These are phyloP conservation scores for Penicillium silybi DNA, from an alignment of 495 filamentous ascomycete genomes.

Conservation along the genomic window DNA sequence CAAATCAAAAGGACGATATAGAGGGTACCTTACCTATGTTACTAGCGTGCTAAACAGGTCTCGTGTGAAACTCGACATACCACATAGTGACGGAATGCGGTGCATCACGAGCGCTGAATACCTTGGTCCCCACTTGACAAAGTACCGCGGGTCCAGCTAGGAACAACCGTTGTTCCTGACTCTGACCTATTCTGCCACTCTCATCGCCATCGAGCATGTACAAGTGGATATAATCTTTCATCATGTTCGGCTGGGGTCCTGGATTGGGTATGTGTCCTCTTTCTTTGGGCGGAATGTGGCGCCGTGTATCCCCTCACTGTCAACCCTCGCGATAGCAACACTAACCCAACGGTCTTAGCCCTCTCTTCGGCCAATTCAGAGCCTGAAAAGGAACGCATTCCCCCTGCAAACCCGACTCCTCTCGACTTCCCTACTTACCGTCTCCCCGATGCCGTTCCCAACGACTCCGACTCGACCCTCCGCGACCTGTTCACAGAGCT, in stretches of 20 bases:
- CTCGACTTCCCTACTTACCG: conserved; percentile 48
- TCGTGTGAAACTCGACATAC: neutral
- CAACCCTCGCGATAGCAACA: neutral
- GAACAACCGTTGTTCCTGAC: neutral
- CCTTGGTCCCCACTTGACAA: neutral
- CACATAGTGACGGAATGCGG: neutral
- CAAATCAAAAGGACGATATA: no score
- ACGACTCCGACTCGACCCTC: conserved; percentile 27
- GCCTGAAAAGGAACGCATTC: conserved; percentile 41
- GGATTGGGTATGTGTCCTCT: conserved; percentile 29
- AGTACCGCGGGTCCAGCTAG: neutral
- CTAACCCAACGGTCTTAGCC: conserved; percentile 14
- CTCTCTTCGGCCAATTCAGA: conserved; percentile 33
- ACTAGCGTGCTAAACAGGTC: neutral
- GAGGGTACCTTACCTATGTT: no score
- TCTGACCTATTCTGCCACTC: conserved; percentile 1
- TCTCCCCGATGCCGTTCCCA: conserved; percentile 22
- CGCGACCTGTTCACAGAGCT: conserved; percentile 40
- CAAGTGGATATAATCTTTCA: neutral
- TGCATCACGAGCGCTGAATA: neutral
- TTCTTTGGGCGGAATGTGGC: conserved; percentile 7
- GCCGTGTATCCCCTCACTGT: neutral
- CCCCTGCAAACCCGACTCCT: conserved; percentile 43
- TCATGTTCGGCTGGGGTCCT: conserved; percentile 38
- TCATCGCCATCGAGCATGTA: conserved; percentile 13